phyloP scores from a whole-genome alignment of 2,329 filamentous ascomycete species.

The Pyrenochaeta sp. region DNA sequence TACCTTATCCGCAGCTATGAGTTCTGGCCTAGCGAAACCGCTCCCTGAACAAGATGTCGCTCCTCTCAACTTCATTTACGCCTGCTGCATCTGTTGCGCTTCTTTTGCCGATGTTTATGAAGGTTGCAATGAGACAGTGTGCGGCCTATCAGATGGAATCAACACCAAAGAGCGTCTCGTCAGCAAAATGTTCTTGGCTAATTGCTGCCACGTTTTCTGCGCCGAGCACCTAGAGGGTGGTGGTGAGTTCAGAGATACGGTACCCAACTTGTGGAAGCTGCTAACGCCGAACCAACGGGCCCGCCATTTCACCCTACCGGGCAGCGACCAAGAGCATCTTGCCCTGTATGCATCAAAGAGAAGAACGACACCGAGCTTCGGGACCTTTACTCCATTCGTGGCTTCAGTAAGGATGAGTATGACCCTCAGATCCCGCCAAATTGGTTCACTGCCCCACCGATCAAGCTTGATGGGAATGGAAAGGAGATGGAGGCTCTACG shows the following conservation, averaged over 20 bases:
- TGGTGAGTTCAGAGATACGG: conserved; percentile 45
- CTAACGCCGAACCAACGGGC: conserved; percentile 38
- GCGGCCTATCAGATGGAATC: conserved; percentile 49
- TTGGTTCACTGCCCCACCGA: conserved; percentile 57
- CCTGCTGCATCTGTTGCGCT: conserved; percentile 58
- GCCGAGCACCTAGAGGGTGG: conserved; percentile 58
- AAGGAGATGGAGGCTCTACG: conserved; percentile 54
- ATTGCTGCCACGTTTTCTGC: conserved; percentile 61
- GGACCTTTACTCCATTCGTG: conserved; percentile 56
- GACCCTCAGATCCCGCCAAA: conserved; percentile 53
- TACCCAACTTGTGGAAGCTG: neutral
- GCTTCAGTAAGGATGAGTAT: conserved; percentile 52
- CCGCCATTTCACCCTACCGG: conserved; percentile 56
- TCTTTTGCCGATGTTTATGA: conserved; percentile 57
- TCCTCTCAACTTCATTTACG: conserved; percentile 57
- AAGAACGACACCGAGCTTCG: conserved; percentile 45
- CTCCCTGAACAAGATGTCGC: conserved; percentile 37
- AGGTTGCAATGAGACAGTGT: conserved; percentile 44
- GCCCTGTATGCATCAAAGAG: conserved; percentile 54
- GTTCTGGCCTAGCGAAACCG: conserved; percentile 11
- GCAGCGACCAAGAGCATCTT: conserved; percentile 52
- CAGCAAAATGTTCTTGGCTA: conserved; percentile 57
- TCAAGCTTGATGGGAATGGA: conserved; percentile 47
- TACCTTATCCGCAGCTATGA: conserved; percentile 17
- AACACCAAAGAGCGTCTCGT: conserved; percentile 50